These are phyloP conservation scores for Diaporthe sp. DNA, from an alignment of 2,329 filamentous ascomycete genomes.

Conservation along the genomic window DNA sequence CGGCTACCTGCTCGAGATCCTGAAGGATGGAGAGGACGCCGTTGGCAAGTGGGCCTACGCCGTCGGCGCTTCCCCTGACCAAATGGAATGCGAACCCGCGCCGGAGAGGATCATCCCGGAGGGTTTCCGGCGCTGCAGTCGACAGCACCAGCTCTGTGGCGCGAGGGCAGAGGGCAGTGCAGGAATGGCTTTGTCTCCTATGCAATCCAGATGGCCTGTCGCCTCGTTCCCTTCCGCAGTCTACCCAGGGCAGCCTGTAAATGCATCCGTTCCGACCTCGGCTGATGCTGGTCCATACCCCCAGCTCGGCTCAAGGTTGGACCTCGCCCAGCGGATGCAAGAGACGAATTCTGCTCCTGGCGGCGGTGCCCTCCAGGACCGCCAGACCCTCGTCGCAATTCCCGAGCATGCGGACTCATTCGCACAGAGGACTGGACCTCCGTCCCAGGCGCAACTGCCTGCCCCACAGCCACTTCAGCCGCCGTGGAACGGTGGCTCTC, in stretches of 20 bases:
- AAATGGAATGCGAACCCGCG: conserved; percentile 49
- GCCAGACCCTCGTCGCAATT: conserved; percentile 5
- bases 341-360: background rate
- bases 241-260: background rate
- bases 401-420: background rate
- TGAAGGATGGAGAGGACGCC: conserved; percentile 19
- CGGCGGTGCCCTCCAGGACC: background rate
- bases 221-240: too few species aligned
- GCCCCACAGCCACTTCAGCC: background rate
- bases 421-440: background rate
- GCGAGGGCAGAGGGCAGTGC: background rate
- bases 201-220: background rate
- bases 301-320: background rate
- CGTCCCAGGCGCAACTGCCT: background rate
- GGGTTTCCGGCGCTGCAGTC: conserved; percentile 35
- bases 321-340: background rate
- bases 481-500: background rate
- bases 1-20: conserved; percentile 30
- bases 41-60: conserved; percentile 44
- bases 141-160: conserved; percentile 6
- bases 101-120: conserved; percentile 42
- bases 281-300: background rate
- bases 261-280: background rate
- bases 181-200: background rate
- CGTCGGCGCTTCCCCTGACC: conserved; percentile 44